Evolutionary conservation across 2,329 filamentous ascomycete genomes (phyloP), one percentile per base, ranked within the genome.

Genomic region (Penicillium freii): DNA sequence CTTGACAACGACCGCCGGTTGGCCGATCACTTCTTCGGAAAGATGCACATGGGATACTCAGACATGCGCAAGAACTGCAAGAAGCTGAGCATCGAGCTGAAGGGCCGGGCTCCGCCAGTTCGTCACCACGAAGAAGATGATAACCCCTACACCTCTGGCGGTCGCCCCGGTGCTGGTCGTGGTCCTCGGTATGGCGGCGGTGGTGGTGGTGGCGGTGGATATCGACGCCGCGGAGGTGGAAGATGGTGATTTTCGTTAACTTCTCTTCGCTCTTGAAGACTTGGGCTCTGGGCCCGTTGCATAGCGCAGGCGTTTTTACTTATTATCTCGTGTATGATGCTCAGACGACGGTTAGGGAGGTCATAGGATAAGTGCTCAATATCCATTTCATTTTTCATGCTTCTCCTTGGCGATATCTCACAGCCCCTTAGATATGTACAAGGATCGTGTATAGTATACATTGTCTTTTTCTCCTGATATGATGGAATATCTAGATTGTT

Each of bases 11-110:
- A 99, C 74, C 85, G 94, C 36, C 84, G 94, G 31, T 75, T 99
- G 71, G 94, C 94, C 21, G 94, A 99, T 73, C 94, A 99, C 75
- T 99, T 99, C 73, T 97, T 97, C 75, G 94, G 94, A 23, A 99
- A 99, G 81, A 99, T 99, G 94, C 94, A 99, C 72, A 79, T 99
- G 56, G 94, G 94, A 0, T 99, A 97, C 73, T 94, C 94, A 17
- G 91, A 96, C 77, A 99, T 99, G 94, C 86, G 94, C 67, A 96
- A 94, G 81, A 94, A 92, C 3, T 92, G 86, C 69, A 92, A 96
- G 55, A 80, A 84, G n/a, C 86, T 99, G 61, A 88, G 88, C 51
- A 92, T 92, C 75, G 92, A 97, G 72, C 82, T 96, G 75, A 90
- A 91, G 71, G 88, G 88, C 1, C 81, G 90, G 29, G 80, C 82